Conservation (phyloP, 2,329 filamentous ascomycete genomes). For the Xylariaceae sp. region DNA sequence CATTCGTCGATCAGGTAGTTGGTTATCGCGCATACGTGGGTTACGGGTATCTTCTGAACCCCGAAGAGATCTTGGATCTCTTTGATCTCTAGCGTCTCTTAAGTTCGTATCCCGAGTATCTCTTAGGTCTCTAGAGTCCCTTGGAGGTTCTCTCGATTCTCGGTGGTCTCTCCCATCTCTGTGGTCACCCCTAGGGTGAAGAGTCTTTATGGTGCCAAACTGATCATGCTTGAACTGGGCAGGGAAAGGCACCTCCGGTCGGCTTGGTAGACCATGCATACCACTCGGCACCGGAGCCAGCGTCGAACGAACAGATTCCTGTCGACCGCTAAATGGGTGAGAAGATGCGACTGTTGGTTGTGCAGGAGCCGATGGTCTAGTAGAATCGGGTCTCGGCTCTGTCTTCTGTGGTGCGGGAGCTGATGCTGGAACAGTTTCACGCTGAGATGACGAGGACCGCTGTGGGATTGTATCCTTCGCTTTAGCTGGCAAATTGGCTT, state of each 20-base stretch:
- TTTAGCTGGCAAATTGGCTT: constrained; percentile 10
- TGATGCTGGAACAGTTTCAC: constrained; percentile 15
- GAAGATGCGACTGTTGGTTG: constrained; percentile 14
- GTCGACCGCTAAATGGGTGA: constrained; percentile 22
- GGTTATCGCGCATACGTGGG: constrained; percentile 40
- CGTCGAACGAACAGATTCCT: constrained; percentile 31
- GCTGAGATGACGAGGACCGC: constrained; percentile 17
- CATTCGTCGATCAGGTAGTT: constrained; percentile 39
- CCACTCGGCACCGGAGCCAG: constrained; percentile 23
- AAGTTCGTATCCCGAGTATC: constrained; percentile 34
- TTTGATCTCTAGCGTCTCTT: constrained; percentile 33
- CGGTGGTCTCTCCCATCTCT: constrained; percentile 30
- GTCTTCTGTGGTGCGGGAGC: constrained; percentile 18
- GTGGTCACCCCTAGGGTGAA: constrained; percentile 29
- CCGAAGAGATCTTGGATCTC: constrained; percentile 35
- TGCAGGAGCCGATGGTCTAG: constrained; percentile 25
- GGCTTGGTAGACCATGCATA: constrained; percentile 48
- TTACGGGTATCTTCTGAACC: constrained; percentile 39
- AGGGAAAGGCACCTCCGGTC: constrained; percentile 55
- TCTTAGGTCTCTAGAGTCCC: constrained; percentile 34
- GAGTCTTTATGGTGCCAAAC: constrained; percentile 37
- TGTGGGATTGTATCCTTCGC: constrained; percentile 18
- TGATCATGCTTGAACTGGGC: constrained; percentile 45
- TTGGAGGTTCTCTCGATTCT: constrained; percentile 26
- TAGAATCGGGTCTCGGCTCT: constrained; percentile 20